phyloP scores from a whole-genome alignment of 371 early-diverging fungal genomes.

The Dipsacomyces acuminosporus region DNA sequence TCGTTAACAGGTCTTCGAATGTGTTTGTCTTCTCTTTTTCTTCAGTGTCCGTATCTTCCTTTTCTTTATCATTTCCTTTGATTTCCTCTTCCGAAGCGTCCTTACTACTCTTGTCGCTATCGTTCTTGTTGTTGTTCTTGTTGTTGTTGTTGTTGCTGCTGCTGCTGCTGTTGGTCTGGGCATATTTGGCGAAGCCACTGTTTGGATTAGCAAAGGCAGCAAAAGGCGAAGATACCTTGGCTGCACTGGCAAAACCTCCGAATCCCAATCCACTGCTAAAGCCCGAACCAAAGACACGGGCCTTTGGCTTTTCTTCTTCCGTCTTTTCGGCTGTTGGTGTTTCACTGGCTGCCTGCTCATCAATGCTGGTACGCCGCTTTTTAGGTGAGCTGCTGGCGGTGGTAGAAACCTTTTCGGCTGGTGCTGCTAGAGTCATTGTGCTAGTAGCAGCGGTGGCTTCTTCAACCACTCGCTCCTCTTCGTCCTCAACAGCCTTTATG shows the following conservation, averaged over 20 bases:
- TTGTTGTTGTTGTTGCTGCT: not conserved
- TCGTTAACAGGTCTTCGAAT: conserved; percentile 32
- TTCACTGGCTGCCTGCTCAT: conserved; percentile 4
- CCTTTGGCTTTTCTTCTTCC: conserved; percentile 7
- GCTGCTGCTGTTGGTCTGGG: conserved; percentile 10
- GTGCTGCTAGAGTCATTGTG: too few relatives aligned
- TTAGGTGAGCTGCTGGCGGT: conserved; percentile 23
- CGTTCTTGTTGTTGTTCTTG: too few relatives aligned
- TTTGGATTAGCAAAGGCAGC: conserved; percentile 14
- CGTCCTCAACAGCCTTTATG: conserved; percentile 2
- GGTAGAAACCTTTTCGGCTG: too few relatives aligned
- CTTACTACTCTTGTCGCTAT: too few relatives aligned
- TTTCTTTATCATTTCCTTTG: not conserved
- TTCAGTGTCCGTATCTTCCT: not conserved
- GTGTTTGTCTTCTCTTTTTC: not conserved
- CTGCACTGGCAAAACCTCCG: conserved; percentile 24
- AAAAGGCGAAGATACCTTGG: conserved; percentile 25
- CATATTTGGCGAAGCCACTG: conserved; percentile 39
- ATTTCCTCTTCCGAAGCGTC: not conserved
- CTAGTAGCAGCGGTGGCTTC: conserved; percentile 6
- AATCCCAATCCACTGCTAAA: conserved; percentile 16
- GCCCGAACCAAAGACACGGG: conserved; percentile 19
- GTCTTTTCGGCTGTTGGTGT: not conserved
- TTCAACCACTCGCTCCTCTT: not conserved
- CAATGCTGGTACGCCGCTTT: conserved; percentile 37